phyloP scores from a whole-genome alignment of 371 early-diverging fungal genomes.

The Dinochytrium kinnereticum region DNA sequence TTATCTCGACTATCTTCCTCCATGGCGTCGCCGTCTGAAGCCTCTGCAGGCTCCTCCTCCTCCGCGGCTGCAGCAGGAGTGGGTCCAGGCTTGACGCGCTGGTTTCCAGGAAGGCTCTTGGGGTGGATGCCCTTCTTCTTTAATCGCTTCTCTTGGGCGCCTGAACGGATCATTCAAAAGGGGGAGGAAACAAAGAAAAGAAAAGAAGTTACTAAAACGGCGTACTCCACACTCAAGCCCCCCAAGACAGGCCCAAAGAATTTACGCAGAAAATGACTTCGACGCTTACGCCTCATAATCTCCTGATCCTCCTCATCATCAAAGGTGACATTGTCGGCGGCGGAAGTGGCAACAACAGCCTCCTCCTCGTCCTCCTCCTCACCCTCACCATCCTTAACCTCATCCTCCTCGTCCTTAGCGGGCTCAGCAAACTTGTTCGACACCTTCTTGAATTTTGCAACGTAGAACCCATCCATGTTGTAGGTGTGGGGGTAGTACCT shows the following conservation, averaged over 20 bases:
- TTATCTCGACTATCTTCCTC: slow-evolving; percentile 14
- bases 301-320: slow-evolving; percentile 74
- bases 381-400: slow-evolving; percentile 42
- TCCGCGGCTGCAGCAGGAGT: not conserved
- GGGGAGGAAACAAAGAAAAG: too few species aligned
- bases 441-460: slow-evolving; percentile 93
- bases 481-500: slow-evolving; percentile 98
- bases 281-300: slow-evolving; percentile 66
- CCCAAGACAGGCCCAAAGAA: too few species aligned
- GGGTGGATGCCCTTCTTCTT: slow-evolving; percentile 47
- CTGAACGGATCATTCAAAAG: too few species aligned
- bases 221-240: too few species aligned
- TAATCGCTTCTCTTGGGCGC: slow-evolving; percentile 37
- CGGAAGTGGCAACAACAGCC: too few species aligned
- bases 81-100: slow-evolving; percentile 1
- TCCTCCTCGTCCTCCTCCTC: slow-evolving; percentile 33
- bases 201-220: not conserved
- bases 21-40: not conserved
- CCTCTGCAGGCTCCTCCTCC: slow-evolving; percentile 8
- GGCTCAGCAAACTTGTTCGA: slow-evolving; percentile 49
- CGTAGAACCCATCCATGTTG: slow-evolving; percentile 99
- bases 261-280: too few species aligned
- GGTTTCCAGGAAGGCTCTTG: not conserved
- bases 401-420: slow-evolving; percentile 30
- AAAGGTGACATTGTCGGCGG: too few species aligned